Base-by-base conservation (phyloP, 495 filamentous ascomycete species). In the Neurospora sp. region DNA sequence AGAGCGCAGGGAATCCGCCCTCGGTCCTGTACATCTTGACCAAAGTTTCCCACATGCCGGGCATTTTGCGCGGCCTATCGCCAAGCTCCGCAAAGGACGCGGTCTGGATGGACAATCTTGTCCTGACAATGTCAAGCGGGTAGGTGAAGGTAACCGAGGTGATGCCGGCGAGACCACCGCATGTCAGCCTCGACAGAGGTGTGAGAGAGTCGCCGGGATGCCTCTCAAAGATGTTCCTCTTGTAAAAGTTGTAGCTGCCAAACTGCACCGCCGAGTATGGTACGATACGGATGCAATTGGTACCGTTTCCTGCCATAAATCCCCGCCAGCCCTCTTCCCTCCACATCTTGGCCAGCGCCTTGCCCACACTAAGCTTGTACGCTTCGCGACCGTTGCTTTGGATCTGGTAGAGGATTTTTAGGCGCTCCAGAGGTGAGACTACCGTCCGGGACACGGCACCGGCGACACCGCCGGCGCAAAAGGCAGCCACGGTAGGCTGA, bases 241-340 rank as follows among this genome's bases (percentile, higher is more conserved):
- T 98, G 82, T 98, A 99, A 75, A 98, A 91, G 79, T 95, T 98
- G 81, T 98, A 99, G 78, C 93, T 95, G 48, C 94, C 93, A 83
- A 99, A 99, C 81, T 99, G 96, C 31, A 99, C 96, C 1, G 96
- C 96, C 48, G 94, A 97, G 82, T 99, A 99, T 14, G 96, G 96
- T 48, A 99, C 93, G 71, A 99, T 99, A 70, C 96, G 92, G 77
- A 98, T 94, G 83, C 96, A 99, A 82, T 99, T 99, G 62, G 94
- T 97, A 71, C 96, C 96, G 80, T 99, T 99, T 39, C 96, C 96
- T 75, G 94, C 88, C 94, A 99, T 94, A 77, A 97, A 95, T 4
- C 96, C 96, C 80, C 89, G 89, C 93, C 93, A 97, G 27, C 96
- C 96, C 84, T 99, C 96, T 79, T 99, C 96, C 77, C 86, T 90